Percentiles rank a stretch among this genome's conserved stretches.
phyloP scores from a whole-genome alignment of 2,329 filamentous ascomycete genomes.

The Sporothrix pseudoabietina region DNA sequence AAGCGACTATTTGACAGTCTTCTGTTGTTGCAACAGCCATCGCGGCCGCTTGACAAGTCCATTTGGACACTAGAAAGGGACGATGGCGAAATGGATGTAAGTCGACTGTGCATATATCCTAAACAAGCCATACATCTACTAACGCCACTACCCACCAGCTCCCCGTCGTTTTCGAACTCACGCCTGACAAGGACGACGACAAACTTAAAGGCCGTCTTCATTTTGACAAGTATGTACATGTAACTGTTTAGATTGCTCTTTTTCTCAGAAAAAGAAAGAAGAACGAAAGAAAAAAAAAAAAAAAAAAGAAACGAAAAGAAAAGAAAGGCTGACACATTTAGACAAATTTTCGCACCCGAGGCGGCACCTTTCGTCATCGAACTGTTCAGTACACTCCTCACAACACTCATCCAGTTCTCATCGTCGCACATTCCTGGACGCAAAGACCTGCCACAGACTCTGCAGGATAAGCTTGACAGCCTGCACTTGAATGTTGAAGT shows the following conservation, averaged over 20 bases:
- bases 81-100: conserved; percentile 67
- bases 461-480: conserved; percentile 6
- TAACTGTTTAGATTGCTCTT: background rate
- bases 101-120: conserved; percentile 34
- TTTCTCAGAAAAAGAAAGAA: no score
- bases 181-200: conserved; percentile 57
- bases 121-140: background rate
- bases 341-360: background rate
- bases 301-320: no score
- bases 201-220: conserved; percentile 63
- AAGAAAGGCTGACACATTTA: background rate
- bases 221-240: conserved; percentile 51
- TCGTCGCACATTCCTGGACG: conserved; percentile 29
- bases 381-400: conserved; percentile 32
- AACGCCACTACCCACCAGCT: conserved; percentile 46
- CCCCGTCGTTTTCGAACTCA: conserved; percentile 75
- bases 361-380: background rate
- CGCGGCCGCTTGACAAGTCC: conserved; percentile 55
- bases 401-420: conserved; percentile 24
- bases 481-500: conserved; percentile 12
- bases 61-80: conserved; percentile 63
- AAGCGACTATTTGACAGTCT: conserved; percentile 75
- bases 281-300: no score
- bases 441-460: background rate
- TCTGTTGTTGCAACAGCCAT: conserved; percentile 72